Percentiles rank a stretch among this genome's conserved stretches.
Evolutionary conservation across 2,329 filamentous ascomycete genomes (phyloP).

Genomic region (Phaeosphaeriaceae sp.): DNA sequence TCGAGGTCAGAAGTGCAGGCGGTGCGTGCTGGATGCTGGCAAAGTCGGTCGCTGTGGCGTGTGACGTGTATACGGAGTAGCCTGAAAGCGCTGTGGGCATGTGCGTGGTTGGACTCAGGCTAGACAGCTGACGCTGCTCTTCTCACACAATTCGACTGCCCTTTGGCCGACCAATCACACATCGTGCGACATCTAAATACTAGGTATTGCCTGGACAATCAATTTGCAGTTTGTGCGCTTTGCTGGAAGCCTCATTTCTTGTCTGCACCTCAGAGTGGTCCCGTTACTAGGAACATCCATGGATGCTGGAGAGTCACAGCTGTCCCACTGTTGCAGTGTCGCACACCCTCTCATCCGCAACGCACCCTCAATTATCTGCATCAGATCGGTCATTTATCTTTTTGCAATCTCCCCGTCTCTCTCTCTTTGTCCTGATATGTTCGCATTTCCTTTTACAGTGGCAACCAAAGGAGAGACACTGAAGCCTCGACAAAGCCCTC

Average conservation of each 20-base stretch:
- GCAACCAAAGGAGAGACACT: no score
- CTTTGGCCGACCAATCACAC: background rate
- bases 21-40: conserved; percentile 10
- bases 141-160: background rate
- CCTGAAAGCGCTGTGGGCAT: background rate
- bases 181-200: background rate
- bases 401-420: no score
- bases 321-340: background rate
- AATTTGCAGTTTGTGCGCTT: background rate
- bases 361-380: no score
- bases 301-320: background rate
- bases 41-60: background rate
- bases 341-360: background rate
- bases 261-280: background rate
- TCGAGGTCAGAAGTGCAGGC: background rate
- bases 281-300: no score
- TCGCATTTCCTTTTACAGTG: no score
- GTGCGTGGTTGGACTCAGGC: background rate
- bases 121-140: background rate
- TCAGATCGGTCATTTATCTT: no score
- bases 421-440: no score
- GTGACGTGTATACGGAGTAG: conserved; percentile 1
- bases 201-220: background rate
- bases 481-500: no score
- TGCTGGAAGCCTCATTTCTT: background rate